Evolutionary conservation across 371 early-diverging fungal genomes (phyloP), one percentile per base, ranked within the genome.

Genomic region (Fennellomyces sp.): DNA sequence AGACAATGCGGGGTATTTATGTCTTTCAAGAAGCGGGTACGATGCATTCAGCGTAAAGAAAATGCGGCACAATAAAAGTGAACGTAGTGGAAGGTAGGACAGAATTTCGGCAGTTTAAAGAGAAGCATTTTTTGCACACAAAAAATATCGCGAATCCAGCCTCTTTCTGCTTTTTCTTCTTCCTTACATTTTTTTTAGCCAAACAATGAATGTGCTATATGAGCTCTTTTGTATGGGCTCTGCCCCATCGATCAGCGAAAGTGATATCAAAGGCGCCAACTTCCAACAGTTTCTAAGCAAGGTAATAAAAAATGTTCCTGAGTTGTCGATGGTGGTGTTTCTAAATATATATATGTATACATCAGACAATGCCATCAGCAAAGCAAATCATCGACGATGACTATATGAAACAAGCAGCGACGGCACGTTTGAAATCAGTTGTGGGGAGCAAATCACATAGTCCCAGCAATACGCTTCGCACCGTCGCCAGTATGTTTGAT

Each of bases 401-500:
- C 8, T 39, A 54, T 5, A 41, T 72, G 2, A 62, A 69, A 23
- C 29, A 63, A 6, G 60, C 60, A 19, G 70, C 68, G 0, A 58
- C 61, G 7, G 30, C 60, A 7, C 63, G 68, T 28, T 33, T 75
- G 42, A 39, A 65, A 15, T 63, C 58, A 11, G 33, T 71, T 0
- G 31, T 80, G 1, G 30, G 58, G 6, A 31, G 17, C 29, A 76
- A 76, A 54, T 75, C 76, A 3, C 60, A 75, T 23, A 69, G 66
- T 27, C 58, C 65, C 2, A 39, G 39, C 11, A 80, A 80, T 33
- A 74, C 78, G 4, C 5, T 68, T 0, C 60, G 67, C 6, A 73
- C 67, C 0, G 52, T 80, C 17, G 56, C 68, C 15, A 49, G 31
- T 6, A 69, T 77, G 64, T 75, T 80, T 58, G 69, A 69, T 15